phyloP scores from a whole-genome alignment of 106 monocot genomes.

The Allium cepa region DNA sequence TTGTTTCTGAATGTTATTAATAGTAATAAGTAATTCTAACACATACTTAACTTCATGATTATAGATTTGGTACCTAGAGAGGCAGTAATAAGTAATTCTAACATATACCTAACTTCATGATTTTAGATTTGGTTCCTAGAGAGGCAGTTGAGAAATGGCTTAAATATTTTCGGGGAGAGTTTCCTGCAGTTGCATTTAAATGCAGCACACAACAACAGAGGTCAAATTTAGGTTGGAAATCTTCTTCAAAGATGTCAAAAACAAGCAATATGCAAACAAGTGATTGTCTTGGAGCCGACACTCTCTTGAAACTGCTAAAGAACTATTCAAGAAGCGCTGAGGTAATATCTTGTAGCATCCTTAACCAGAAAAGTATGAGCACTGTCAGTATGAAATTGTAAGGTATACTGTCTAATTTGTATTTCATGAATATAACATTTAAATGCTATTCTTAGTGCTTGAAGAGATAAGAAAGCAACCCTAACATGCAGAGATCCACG shows the following conservation, averaged over 20 bases:
- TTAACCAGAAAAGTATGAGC: too few species aligned
- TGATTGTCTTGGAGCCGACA: conserved; percentile 97
- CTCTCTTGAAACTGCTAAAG: conserved; percentile 84
- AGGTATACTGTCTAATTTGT: too few species aligned
- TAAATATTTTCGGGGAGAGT: conserved; percentile 84
- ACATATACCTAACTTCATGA: too few species aligned
- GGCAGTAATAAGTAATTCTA: too few species aligned
- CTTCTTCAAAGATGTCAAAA: conserved; percentile 51
- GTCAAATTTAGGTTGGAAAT: conserved; percentile 86
- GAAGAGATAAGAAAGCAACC: too few species aligned
- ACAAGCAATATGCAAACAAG: conserved; percentile 66
- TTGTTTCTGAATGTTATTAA: too few species aligned
- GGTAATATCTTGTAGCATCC: conserved; percentile 18
- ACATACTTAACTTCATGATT: not conserved
- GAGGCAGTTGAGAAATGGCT: conserved; percentile 97
- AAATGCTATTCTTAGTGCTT: too few species aligned
- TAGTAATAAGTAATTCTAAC: too few species aligned
- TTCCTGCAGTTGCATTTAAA: conserved; percentile 95
- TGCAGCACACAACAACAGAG: conserved; percentile 93
- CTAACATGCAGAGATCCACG: too few species aligned
- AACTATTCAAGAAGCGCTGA: conserved; percentile 93
- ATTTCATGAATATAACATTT: too few species aligned
- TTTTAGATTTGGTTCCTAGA: conserved; percentile 78
- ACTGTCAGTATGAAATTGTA: too few species aligned
- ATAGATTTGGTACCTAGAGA: conserved; percentile 90